Evolutionary conservation across 371 early-diverging fungal species (phyloP).

Genomic region (Catenaria anguillulae): DNA sequence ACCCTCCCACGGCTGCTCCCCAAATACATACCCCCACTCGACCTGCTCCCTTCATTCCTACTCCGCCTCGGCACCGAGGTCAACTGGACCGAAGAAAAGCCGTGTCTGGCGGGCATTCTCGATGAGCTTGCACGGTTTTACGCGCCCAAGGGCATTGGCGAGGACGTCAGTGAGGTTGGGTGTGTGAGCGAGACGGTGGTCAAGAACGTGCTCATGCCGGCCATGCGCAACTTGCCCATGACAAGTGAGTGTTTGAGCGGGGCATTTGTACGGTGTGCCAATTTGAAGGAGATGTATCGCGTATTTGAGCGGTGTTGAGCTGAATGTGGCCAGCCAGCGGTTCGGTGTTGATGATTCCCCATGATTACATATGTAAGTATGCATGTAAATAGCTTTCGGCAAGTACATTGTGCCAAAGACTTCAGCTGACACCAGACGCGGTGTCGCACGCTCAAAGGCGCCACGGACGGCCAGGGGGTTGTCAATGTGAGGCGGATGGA

Average conservation of each 20-base stretch:
- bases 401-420: too few species aligned
- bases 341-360: too few species aligned
- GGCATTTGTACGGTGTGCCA: slow-evolving; percentile 10
- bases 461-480: too few species aligned
- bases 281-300: background rate
- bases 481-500: too few species aligned
- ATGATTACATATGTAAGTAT: too few species aligned
- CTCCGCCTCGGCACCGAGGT: slow-evolving; percentile 2
- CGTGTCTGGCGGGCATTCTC: background rate
- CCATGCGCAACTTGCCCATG: background rate
- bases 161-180: background rate
- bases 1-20: background rate
- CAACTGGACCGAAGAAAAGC: background rate
- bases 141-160: background rate
- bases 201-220: background rate
- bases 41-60: background rate
- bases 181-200: background rate
- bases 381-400: too few species aligned
- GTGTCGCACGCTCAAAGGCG: too few species aligned
- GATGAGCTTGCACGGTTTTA: background rate
- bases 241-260: background rate
- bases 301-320: slow-evolving; percentile 1
- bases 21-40: background rate
- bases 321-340: too few species aligned
- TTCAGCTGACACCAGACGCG: too few species aligned